Conservation (phyloP, 768 basidiomycete species). For the Tylopilus felleus region DNA sequence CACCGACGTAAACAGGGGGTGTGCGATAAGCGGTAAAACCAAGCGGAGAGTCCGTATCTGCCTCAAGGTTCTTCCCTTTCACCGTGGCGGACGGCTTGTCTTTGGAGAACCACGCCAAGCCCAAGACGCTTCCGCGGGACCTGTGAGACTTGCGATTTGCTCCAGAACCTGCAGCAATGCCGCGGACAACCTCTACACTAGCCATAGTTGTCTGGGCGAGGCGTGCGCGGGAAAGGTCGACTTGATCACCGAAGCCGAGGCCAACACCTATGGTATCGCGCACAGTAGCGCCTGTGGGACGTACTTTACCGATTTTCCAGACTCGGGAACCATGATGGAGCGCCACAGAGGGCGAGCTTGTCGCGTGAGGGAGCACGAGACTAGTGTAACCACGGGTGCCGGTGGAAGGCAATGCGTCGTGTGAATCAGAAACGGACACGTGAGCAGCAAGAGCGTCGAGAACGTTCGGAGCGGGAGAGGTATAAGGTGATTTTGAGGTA, state of each 20-base stretch:
- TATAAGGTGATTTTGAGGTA: constrained; percentile 32
- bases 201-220: constrained; percentile 88
- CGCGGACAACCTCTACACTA: constrained; percentile 73
- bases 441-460: constrained; percentile 34
- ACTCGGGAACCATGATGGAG: constrained; percentile 17
- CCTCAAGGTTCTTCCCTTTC: constrained; percentile 7
- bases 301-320: constrained; percentile 24
- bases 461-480: constrained; percentile 27
- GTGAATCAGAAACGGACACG: constrained; percentile 24
- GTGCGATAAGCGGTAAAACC: constrained; percentile 68
- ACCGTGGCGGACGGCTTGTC: constrained; percentile 13
- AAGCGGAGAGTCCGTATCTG: constrained; percentile 35
- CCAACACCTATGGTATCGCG: constrained; percentile 25
- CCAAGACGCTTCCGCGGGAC: constrained; percentile 24
- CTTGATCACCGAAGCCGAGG: constrained; percentile 40
- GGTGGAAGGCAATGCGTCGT: constrained; percentile 36
- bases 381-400: constrained; percentile 57
- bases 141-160: constrained; percentile 15
- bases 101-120: constrained; percentile 31
- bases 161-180: constrained; percentile 35
- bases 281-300: constrained; percentile 10
- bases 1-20: constrained; percentile 72
- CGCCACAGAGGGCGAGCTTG: constrained; percentile 20
- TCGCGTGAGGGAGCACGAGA: constrained; percentile 47
- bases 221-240: constrained; percentile 75